Percentiles rank a stretch among this genome's conserved stretches.
phyloP scores from a whole-genome alignment of 163 green algal species.

The Prototheca wickerhamii region DNA sequence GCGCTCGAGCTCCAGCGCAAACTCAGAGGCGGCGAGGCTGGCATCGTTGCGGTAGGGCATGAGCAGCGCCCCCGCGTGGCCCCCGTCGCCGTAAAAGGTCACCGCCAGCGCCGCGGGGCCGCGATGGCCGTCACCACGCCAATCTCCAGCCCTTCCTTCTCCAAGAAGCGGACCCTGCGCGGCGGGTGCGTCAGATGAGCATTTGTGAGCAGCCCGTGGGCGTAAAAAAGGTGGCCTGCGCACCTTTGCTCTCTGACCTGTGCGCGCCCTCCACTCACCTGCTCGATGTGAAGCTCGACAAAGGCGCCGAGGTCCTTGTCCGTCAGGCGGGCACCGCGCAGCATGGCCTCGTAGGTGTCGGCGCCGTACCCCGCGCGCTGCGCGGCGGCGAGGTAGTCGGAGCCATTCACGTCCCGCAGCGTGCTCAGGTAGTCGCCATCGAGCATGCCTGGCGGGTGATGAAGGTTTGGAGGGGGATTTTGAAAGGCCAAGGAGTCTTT shows the following conservation, averaged over 20 bases:
- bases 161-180: conserved; percentile 34
- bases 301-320: conserved; percentile 53
- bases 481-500: too few species aligned
- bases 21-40: conserved; percentile 77
- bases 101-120: conserved; percentile 77
- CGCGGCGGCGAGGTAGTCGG: conserved; percentile 49
- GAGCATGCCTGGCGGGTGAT: conserved; percentile 45
- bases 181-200: too few species aligned
- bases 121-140: conserved; percentile 93
- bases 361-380: conserved; percentile 60
- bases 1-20: conserved; percentile 76
- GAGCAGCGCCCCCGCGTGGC: conserved; percentile 83
- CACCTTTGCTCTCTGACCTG: too few species aligned
- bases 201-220: too few species aligned
- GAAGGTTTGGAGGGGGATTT: not conserved
- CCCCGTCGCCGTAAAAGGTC: conserved; percentile 70
- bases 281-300: conserved; percentile 98
- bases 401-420: conserved; percentile 66
- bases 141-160: conserved; percentile 58
- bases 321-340: conserved; percentile 26
- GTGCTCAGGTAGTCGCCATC: conserved; percentile 39
- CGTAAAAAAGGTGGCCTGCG: too few species aligned
- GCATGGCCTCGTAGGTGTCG: conserved; percentile 35
- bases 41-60: conserved; percentile 78
- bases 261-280: too few species aligned